phyloP scores from a whole-genome alignment of 106 monocot species.

The Dendrobium catenatum region DNA sequence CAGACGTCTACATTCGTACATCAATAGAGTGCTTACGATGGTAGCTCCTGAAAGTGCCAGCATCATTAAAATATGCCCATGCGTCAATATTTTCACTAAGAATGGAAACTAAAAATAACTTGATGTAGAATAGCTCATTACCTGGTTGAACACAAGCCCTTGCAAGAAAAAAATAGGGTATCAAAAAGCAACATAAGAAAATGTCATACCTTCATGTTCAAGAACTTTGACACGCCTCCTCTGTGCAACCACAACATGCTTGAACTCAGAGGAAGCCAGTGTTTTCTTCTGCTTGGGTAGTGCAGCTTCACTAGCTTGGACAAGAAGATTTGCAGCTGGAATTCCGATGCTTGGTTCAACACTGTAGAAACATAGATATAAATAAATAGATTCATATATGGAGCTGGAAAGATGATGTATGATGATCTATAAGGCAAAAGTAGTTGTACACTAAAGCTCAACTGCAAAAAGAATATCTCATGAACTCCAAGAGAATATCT shows the following conservation, averaged over 20 bases:
- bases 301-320: constrained; percentile 65
- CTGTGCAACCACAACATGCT: constrained; percentile 57
- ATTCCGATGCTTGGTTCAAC: constrained; percentile 34
- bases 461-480: too few species aligned
- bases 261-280: constrained; percentile 61
- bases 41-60: background rate
- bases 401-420: background rate
- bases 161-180: background rate
- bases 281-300: constrained; percentile 80
- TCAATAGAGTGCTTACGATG: background rate
- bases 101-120: background rate
- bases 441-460: too few species aligned
- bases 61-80: background rate
- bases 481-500: too few species aligned
- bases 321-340: constrained; percentile 50
- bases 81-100: background rate
- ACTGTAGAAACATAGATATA: constrained; percentile 18
- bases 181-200: background rate
- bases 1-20: background rate
- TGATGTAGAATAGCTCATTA: background rate
- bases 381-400: background rate
- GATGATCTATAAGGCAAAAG: background rate
- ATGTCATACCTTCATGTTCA: constrained; percentile 47
- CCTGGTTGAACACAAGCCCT: background rate
- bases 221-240: constrained; percentile 53